These are phyloP conservation scores for Cymbidium sinense DNA, from an alignment of 106 monocot genomes.

Conservation along the genomic window DNA sequence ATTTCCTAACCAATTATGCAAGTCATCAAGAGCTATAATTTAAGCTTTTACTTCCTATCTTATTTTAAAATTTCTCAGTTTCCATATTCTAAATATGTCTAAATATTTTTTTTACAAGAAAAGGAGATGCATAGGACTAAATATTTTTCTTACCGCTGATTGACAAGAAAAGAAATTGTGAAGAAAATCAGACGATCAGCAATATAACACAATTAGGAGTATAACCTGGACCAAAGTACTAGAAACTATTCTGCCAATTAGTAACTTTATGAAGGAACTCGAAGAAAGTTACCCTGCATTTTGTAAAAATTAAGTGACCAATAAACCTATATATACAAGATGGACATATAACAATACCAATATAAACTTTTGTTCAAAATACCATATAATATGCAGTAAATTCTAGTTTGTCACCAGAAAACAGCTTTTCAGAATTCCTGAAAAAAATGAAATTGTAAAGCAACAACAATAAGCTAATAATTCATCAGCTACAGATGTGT, in stretches of 20 bases:
- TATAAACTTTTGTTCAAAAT: background rate
- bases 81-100: background rate
- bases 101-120: background rate
- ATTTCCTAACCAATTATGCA: background rate
- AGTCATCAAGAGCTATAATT: background rate
- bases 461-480: background rate
- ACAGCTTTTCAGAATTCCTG: background rate
- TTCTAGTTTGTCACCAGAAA: slow-evolving; percentile 1
- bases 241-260: background rate
- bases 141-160: background rate
- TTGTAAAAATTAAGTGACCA: background rate
- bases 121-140: background rate
- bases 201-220: background rate
- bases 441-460: background rate
- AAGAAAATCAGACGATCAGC: background rate
- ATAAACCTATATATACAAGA: background rate
- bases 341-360: background rate
- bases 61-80: background rate
- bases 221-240: background rate
- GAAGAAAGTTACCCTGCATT: background rate
- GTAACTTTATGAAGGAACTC: background rate
- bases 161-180: background rate
- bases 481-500: background rate
- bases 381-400: background rate
- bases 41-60: background rate